Conservation (phyloP, 352 stramenopile species). For the Aphanomyces euteiches region DNA sequence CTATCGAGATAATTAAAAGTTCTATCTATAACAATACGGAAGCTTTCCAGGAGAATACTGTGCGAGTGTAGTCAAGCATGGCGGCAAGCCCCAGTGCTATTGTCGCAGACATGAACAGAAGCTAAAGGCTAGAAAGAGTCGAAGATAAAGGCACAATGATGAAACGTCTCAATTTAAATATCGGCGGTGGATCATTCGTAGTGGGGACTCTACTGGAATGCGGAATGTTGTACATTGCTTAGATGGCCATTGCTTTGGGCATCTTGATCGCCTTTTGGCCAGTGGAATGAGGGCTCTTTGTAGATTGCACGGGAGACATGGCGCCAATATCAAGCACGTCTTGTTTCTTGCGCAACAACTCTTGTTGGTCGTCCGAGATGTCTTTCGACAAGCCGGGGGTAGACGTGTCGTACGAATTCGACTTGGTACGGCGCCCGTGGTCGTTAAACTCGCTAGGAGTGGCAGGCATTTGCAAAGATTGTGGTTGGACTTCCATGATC, state of each 20-base stretch:
- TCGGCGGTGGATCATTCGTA: neutral
- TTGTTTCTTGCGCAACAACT: conserved; percentile 26
- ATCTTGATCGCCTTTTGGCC: conserved; percentile 63
- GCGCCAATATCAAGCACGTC: conserved; percentile 4
- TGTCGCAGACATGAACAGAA: no score
- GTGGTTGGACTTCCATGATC: conserved; percentile 16
- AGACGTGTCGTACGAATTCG: conserved; percentile 28
- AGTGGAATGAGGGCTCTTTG: conserved; percentile 41
- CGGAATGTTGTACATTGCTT: conserved; percentile 20
- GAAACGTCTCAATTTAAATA: neutral
- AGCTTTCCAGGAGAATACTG: no score
- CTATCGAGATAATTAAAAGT: no score
- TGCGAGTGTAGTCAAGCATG: no score
- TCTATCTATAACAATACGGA: no score
- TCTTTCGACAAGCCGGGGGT: conserved; percentile 2
- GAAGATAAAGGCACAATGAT: no score
- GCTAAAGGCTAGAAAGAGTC: no score
- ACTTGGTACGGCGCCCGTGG: neutral
- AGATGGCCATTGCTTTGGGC: conserved; percentile 67
- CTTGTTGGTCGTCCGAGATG: conserved; percentile 29
- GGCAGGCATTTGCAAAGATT: conserved; percentile 6
- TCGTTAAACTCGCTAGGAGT: neutral
- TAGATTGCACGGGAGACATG: neutral
- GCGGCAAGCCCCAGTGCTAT: no score
- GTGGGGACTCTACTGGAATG: neutral